These are phyloP conservation scores for Microstegium vimineum DNA, from an alignment of 176 grass and related monocot species.

Conservation along the genomic window DNA sequence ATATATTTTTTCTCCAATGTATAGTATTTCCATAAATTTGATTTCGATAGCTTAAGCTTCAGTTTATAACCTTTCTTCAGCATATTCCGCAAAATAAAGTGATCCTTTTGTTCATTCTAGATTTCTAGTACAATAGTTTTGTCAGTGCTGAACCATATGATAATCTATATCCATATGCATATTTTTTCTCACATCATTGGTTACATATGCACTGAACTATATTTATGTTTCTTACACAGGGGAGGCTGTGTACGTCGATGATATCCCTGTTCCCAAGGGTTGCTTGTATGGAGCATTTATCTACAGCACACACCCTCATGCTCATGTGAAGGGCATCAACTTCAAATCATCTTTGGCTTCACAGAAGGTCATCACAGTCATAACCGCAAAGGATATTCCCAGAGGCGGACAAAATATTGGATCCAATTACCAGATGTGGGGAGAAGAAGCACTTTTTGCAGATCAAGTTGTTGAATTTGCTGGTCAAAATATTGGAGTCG, in stretches of 20 bases:
- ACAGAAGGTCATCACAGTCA: constrained; percentile 54
- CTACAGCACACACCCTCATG: constrained; percentile 68
- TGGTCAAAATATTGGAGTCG: constrained; percentile 70
- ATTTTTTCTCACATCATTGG: background rate
- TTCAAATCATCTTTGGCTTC: constrained; percentile 59
- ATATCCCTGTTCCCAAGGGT: constrained; percentile 69
- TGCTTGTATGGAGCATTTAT: constrained; percentile 91
- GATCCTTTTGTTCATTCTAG: too few species aligned
- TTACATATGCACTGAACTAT: background rate
- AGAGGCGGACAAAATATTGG: constrained; percentile 61
- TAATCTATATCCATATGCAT: background rate
- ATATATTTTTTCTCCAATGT: background rate
- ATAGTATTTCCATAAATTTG: background rate
- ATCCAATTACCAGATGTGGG: constrained; percentile 16
- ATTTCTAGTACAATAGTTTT: too few species aligned
- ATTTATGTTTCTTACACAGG: constrained; percentile 34
- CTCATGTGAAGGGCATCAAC: constrained; percentile 47
- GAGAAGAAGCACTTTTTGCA: constrained; percentile 66
- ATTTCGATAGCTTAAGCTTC: background rate
- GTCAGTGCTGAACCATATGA: too few species aligned
- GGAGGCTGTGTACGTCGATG: constrained; percentile 82
- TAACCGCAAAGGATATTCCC: constrained; percentile 71
- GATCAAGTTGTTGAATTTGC: constrained; percentile 58
- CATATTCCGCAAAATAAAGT: too few species aligned
- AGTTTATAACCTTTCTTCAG: background rate